These are phyloP conservation scores for Elymus sibiricus DNA, from an alignment of 176 grass and related monocot genomes.

Conservation along the genomic window DNA sequence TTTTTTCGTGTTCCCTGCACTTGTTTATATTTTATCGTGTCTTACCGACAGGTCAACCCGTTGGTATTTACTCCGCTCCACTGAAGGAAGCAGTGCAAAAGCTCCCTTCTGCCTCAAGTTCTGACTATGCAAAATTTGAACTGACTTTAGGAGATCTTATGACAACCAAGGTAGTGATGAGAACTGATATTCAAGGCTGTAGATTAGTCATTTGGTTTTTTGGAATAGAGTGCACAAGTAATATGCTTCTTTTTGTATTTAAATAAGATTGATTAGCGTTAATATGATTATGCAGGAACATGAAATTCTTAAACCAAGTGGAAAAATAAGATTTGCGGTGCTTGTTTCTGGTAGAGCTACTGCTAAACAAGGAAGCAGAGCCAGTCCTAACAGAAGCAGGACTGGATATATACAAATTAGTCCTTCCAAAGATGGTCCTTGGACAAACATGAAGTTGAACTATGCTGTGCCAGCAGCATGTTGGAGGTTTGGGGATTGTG, in stretches of 20 bases:
- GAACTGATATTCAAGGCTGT: constrained; percentile 21
- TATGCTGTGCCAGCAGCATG: constrained; percentile 87
- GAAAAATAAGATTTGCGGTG: constrained; percentile 80
- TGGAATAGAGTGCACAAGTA: not conserved
- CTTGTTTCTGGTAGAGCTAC: constrained; percentile 62
- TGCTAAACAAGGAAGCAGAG: constrained; percentile 31
- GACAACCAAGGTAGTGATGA: constrained; percentile 54
- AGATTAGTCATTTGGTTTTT: constrained; percentile 9
- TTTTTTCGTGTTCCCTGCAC: constrained; percentile 37
- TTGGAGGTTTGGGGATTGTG: constrained; percentile 90
- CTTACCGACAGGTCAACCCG: constrained; percentile 28
- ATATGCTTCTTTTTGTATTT: constrained; percentile 24
- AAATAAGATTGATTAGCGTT: constrained; percentile 13
- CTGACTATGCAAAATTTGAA: constrained; percentile 48
- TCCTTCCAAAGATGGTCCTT: constrained; percentile 88
- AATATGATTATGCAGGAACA: constrained; percentile 48
- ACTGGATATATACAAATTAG: constrained; percentile 87
- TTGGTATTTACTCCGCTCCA: constrained; percentile 57
- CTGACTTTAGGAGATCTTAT: constrained; percentile 74
- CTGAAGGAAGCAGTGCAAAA: constrained; percentile 70
- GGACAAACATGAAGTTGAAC: constrained; percentile 93
- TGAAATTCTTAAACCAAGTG: constrained; percentile 49
- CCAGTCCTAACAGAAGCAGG: constrained; percentile 40
- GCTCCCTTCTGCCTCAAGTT: constrained; percentile 42
- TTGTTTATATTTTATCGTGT: constrained; percentile 23